Base-by-base conservation (phyloP, 768 basidiomycete species). In the Trametes elegans region DNA sequence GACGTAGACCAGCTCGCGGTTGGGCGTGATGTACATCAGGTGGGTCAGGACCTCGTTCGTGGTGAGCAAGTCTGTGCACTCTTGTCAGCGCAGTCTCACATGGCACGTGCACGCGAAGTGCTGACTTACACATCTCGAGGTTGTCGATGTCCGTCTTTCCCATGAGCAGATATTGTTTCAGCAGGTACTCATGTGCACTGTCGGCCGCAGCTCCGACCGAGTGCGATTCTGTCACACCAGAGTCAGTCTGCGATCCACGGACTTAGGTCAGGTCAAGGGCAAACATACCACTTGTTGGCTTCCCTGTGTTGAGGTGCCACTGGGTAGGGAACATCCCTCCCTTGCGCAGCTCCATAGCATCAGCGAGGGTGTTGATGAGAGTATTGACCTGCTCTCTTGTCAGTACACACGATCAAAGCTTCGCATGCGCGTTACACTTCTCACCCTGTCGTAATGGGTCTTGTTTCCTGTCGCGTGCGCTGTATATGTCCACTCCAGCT, bases 401-500 rank as follows among this genome's bases (percentile, higher is more conserved):
- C 21, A 56, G 2, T 23, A n/a, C n/a, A n/a, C n/a, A n/a, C n/a
- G 3, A 16, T 9, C 3, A 11, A 26, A 19, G 19, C n/a, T 27
- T 8, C 19, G 24, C 14, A 18, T n/a, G 10, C 5, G 7, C 3
- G 24, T 28, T 21, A 19, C 7, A 2, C 3, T 21, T 26, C 79
- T 11, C 57, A 84, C 87, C 55, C 76, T 77, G 49, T 82, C 76
- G 56, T 76, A 79, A 62, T 86, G 84, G 32, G 75, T 76, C 47
- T 79, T 77, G 58, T 87, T 85, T 2, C 87, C 88, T 1, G 90
- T 93, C 9, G 85, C 68, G 59, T 88, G 85, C 1, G 88, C 87
- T 2, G 95, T 78, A 61, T 93, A 93, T 52, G 86, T 79, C 67
- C 92, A 90, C 68, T 96, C 94, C 45, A 96, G 67, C 65, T 94